These are phyloP conservation scores for Paramecium caudatum DNA, from an alignment of 73 alveolate species.

Conservation along the genomic window DNA sequence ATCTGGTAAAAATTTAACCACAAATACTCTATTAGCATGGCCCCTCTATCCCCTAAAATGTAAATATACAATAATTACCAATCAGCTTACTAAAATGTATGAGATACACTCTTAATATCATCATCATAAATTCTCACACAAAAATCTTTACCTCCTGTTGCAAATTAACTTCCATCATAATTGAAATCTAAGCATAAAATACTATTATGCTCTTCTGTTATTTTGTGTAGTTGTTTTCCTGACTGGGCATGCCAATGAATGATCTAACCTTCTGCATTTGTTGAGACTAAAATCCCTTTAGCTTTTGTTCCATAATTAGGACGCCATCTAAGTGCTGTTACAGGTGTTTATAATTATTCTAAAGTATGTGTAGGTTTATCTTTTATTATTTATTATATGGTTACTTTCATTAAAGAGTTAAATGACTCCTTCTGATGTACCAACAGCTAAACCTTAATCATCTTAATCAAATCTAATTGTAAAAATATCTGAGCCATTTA, in stretches of 20 bases:
- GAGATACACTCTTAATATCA: constrained; percentile 87
- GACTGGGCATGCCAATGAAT: constrained; percentile 97
- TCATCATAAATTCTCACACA: constrained; percentile 96
- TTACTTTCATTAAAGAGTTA: not conserved
- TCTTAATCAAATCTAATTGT: constrained; percentile 89
- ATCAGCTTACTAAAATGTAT: constrained; percentile 84
- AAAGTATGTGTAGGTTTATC: not conserved
- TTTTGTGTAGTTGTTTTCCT: constrained; percentile 91
- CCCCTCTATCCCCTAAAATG: constrained; percentile 85
- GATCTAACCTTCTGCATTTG: constrained; percentile 94
- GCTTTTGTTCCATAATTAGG: constrained; percentile 84
- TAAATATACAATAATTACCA: constrained; percentile 43
- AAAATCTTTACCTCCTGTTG: constrained; percentile 95
- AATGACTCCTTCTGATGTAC: constrained; percentile 39
- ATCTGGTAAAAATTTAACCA: constrained; percentile 89
- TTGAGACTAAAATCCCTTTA: constrained; percentile 90
- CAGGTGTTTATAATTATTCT: constrained; percentile 73
- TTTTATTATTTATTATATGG: not conserved
- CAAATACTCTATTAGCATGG: constrained; percentile 94
- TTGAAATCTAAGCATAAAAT: constrained; percentile 93
- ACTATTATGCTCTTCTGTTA: constrained; percentile 89
- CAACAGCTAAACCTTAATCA: constrained; percentile 87
- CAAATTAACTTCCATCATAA: constrained; percentile 91
- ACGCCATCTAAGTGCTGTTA: constrained; percentile 90
- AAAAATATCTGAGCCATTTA: constrained; percentile 77